Base-by-base conservation (phyloP, 2,329 filamentous ascomycete genomes). In the Paracoccidioides lutzii region DNA sequence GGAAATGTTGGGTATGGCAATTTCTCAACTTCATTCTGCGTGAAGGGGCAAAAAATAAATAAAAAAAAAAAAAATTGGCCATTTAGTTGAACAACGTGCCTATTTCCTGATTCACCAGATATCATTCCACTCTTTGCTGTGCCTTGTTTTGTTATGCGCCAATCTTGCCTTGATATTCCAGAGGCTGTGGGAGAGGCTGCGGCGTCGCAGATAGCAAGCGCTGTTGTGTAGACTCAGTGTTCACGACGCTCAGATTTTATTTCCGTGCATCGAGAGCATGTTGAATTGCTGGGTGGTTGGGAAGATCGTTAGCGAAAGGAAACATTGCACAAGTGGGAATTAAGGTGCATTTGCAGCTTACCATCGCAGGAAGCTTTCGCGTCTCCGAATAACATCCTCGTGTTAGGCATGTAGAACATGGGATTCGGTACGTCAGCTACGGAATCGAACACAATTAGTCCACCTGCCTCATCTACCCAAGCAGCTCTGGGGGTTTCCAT, bases 361-460 rank as follows among this genome's bases (percentile, higher is more conserved):
- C 83, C 87, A 75, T 93, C 88, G 66, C 87, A 91, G 57, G 84
- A 87, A 58, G 81, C 79, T 74, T 88, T 91, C 22, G 90, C 90
- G 73, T 95, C 90, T 32, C 90, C 89, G 72, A 95, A 95, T 57
- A 95, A 70, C 90, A 95, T 95, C 73, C 85, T 87, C 2, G 89
- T 90, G 53, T 85, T 85, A 3, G 87, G 85, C 86, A 90, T 91
- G 71, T 84, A 93, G 71, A 94, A 93, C 88, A 95, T 90, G 0
- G 90, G 89, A 67, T 95, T 95, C 9, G 86, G 87, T 8, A 95
- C 88, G 71, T 95, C 89, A 22, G 90, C 86, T 87, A 62, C 41
- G 12, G 38, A 15, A 40, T 41, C 10, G 22, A 22, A 44, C 37
- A 37, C 22, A 15, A 10, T 49, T 49, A 49, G 46, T 33, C 14